Evolutionary conservation across 2,329 filamentous ascomycete species (phyloP).

Genomic region (Trichoderma sp.): DNA sequence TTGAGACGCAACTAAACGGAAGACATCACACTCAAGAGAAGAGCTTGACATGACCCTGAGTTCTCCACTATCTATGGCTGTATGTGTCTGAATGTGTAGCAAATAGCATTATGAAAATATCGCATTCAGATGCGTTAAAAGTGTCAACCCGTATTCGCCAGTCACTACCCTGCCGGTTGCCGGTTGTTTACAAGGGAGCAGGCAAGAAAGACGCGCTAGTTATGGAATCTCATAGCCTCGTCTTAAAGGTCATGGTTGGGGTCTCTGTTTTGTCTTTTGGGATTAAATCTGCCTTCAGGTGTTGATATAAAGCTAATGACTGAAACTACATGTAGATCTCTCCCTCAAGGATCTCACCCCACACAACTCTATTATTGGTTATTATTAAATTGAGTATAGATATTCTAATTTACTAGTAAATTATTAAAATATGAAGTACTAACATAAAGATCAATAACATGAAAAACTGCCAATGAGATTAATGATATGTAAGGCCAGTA

Average conservation of each 20-base stretch:
- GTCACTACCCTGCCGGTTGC: neutral
- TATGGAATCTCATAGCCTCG: neutral
- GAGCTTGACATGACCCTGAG: neutral
- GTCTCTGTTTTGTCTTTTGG: neutral
- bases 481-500: neutral
- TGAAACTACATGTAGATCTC: neutral
- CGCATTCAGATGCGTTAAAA: neutral
- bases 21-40: neutral
- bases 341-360: neutral
- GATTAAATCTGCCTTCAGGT: neutral
- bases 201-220: neutral
- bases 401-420: neutral
- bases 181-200: neutral
- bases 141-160: neutral
- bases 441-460: neutral
- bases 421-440: neutral
- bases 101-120: neutral
- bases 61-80: neutral
- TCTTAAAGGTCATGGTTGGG: neutral
- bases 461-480: neutral
- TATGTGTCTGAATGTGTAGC: neutral
- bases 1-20: neutral
- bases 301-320: neutral
- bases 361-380: neutral
- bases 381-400: neutral